A percentile compares a stretch with the other conserved stretches of the same genome.
phyloP scores from a whole-genome alignment of 805 yeast genomes.

The Zygoascus flipseniorum region DNA sequence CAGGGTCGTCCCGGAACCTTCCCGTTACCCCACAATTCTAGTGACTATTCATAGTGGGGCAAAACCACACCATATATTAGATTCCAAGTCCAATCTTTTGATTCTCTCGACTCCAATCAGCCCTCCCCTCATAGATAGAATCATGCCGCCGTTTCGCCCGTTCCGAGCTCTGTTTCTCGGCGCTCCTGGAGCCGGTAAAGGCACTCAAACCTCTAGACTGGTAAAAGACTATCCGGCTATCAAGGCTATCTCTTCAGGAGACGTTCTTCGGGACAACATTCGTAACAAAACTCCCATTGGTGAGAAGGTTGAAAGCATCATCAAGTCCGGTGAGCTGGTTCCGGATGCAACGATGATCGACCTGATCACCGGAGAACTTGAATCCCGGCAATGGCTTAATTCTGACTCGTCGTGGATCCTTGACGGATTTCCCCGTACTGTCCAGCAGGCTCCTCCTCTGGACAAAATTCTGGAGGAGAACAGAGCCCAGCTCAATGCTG shows the following conservation, averaged over 20 bases:
- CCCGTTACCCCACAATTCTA: too few species aligned
- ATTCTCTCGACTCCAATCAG: background rate
- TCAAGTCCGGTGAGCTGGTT: conserved; percentile 56
- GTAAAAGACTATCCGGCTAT: conserved; percentile 45
- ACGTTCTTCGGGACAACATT: conserved; percentile 64
- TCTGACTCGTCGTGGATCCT: conserved; percentile 54
- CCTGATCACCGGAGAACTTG: conserved; percentile 46
- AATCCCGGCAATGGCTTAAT: conserved; percentile 35
- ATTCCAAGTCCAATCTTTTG: too few species aligned
- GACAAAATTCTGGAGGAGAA: conserved; percentile 33
- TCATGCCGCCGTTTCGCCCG: conserved; percentile 10
- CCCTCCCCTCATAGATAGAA: background rate
- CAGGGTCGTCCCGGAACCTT: too few species aligned
- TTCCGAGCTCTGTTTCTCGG: conserved; percentile 67
- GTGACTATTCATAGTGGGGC: too few species aligned
- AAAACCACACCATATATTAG: too few species aligned
- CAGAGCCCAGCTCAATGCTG: conserved; percentile 50
- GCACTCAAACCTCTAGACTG: conserved; percentile 71
- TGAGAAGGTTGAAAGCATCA: conserved; percentile 43
- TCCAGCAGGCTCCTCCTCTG: conserved; percentile 57
- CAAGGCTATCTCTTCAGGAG: conserved; percentile 70
- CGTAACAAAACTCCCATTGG: conserved; percentile 44
- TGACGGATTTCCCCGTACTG: conserved; percentile 90
- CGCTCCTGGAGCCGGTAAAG: conserved; percentile 95
- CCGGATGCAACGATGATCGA: conserved; percentile 65